Evolutionary conservation across 768 basidiomycete genomes (phyloP).

Genomic region (Hebeloma cylindrosporum): DNA sequence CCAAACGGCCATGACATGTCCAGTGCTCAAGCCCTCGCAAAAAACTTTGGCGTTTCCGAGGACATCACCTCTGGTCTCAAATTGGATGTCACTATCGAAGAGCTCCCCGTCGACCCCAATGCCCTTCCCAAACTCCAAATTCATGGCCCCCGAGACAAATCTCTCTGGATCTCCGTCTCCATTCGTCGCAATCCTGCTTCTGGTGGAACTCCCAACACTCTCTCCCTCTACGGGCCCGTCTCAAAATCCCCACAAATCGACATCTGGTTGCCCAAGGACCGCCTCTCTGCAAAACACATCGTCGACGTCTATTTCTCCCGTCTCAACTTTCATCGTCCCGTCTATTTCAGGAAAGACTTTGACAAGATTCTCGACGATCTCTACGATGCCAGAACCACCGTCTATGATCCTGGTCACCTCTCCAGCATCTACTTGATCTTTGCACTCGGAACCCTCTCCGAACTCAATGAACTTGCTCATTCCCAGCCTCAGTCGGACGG

Average conservation of each 20-base stretch:
- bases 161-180: constrained; percentile 59
- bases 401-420: constrained; percentile 74
- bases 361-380: constrained; percentile 60
- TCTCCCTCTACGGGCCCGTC: constrained; percentile 34
- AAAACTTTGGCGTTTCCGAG: constrained; percentile 75
- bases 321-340: constrained; percentile 80
- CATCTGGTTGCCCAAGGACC: constrained; percentile 78
- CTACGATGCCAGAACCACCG: constrained; percentile 53
- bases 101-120: constrained; percentile 73
- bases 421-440: constrained; percentile 77
- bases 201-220: constrained; percentile 31
- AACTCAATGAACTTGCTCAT: constrained; percentile 71
- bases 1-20: constrained; percentile 81
- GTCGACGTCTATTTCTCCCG: constrained; percentile 72
- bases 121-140: constrained; percentile 58
- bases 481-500: constrained; percentile 45
- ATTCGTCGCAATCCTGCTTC: constrained; percentile 48
- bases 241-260: constrained; percentile 38
- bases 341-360: constrained; percentile 69
- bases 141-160: constrained; percentile 56
- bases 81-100: constrained; percentile 63
- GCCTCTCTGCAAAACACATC: constrained; percentile 59
- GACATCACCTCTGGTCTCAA: constrained; percentile 67
- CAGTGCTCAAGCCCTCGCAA: constrained; percentile 69
- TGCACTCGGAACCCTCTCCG: constrained; percentile 79